Evolutionary conservation across 257 asterid genomes (phyloP).

Genomic region (Rhazya stricta): DNA sequence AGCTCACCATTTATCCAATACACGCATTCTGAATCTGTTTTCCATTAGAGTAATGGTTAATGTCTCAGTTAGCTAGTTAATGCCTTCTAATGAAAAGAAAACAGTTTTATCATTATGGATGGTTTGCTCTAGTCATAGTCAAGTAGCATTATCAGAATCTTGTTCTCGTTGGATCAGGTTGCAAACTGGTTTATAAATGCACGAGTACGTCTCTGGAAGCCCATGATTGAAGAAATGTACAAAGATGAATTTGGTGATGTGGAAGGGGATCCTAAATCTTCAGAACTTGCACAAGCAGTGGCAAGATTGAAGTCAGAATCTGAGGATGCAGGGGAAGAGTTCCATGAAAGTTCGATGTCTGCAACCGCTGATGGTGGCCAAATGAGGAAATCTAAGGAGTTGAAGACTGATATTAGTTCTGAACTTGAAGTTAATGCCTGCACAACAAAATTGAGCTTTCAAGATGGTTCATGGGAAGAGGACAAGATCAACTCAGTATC

Average conservation of each 20-base stretch:
- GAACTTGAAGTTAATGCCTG: conserved; percentile 21
- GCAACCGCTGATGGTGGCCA: conserved; percentile 24
- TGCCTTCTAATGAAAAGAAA: not conserved
- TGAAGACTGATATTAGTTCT: conserved; percentile 23
- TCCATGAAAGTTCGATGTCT: conserved; percentile 29
- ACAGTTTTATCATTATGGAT: not conserved
- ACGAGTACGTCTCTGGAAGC: conserved; percentile 82
- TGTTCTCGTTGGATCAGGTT: conserved; percentile 35
- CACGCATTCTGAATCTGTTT: not conserved
- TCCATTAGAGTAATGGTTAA: not conserved
- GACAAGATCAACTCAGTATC: conserved; percentile 25
- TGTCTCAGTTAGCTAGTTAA: not conserved
- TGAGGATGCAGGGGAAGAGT: conserved; percentile 37
- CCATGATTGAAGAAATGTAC: conserved; percentile 86
- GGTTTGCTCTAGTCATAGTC: not conserved
- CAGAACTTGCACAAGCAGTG: conserved; percentile 28
- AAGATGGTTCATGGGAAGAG: conserved; percentile 26
- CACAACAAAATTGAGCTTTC: conserved; percentile 25
- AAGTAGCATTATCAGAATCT: conserved; percentile 12
- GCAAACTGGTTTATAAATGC: conserved; percentile 92
- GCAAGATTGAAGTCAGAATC: conserved; percentile 36
- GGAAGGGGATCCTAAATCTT: conserved; percentile 46
- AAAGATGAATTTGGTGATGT: conserved; percentile 66
- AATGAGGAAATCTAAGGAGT: conserved; percentile 23
- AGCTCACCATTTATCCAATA: not conserved